These are phyloP conservation scores for Pontederia crassipes DNA, from an alignment of 176 grass and related monocot genomes.

Conservation along the genomic window DNA sequence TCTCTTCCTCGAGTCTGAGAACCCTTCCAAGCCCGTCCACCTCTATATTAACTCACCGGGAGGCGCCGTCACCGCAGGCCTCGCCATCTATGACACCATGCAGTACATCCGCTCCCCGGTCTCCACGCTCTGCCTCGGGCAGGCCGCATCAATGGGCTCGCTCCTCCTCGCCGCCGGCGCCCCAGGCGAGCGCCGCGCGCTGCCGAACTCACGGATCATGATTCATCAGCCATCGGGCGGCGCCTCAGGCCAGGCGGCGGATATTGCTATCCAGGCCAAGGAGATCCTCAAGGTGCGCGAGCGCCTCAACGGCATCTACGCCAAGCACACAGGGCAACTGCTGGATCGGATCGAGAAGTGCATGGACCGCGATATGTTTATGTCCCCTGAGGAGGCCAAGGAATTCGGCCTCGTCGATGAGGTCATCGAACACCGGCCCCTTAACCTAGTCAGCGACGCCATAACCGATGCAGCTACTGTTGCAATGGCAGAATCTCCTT, in stretches of 20 bases:
- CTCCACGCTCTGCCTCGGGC: slow-evolving; percentile 84
- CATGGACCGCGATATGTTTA: slow-evolving; percentile 88
- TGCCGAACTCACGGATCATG: slow-evolving; percentile 91
- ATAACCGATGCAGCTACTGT: neutral
- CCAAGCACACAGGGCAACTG: slow-evolving; percentile 53
- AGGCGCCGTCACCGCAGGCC: slow-evolving; percentile 56
- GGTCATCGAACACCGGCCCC: slow-evolving; percentile 67
- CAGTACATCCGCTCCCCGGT: slow-evolving; percentile 83
- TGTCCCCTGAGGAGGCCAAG: slow-evolving; percentile 76
- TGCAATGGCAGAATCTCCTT: too few species aligned
- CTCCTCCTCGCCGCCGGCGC: slow-evolving; percentile 83
- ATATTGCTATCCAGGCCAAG: slow-evolving; percentile 86
- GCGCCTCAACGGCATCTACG: slow-evolving; percentile 79
- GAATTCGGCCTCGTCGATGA: slow-evolving; percentile 84
- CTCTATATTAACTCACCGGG: slow-evolving; percentile 92
- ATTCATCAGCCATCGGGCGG: slow-evolving; percentile 92
- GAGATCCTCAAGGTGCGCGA: slow-evolving; percentile 82
- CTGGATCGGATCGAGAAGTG: slow-evolving; percentile 53
- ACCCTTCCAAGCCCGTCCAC: slow-evolving; percentile 78
- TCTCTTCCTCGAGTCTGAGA: slow-evolving; percentile 93
- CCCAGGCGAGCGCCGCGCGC: slow-evolving; percentile 62
- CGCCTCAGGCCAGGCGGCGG: slow-evolving; percentile 52
- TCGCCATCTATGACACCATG: slow-evolving; percentile 97
- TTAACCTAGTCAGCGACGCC: slow-evolving; percentile 39
- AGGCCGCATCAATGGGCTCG: slow-evolving; percentile 89